Evolutionary conservation across 441 rosid genomes (phyloP).

Genomic region (Adansonia madagascariensis): DNA sequence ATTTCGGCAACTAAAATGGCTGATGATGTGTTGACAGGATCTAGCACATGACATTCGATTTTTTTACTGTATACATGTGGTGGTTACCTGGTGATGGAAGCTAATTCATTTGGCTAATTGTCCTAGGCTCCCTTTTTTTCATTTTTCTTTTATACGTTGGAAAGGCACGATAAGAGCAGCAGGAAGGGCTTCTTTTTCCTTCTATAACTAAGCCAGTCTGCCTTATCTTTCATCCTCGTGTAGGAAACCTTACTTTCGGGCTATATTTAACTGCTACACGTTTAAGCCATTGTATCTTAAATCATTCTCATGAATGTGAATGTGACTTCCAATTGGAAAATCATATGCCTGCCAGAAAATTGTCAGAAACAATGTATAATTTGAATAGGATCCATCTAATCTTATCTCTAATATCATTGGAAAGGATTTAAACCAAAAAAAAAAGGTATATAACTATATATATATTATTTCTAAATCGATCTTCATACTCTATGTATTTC

Average conservation of each 20-base stretch:
- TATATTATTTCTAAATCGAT: background rate
- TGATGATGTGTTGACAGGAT: background rate
- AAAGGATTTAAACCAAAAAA: background rate
- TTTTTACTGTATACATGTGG: background rate
- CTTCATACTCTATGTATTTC: background rate
- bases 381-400: background rate
- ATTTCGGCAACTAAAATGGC: background rate
- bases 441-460: too few species aligned
- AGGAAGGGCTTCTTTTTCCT: background rate
- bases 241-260: background rate
- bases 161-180: background rate
- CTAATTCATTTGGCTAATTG: too few species aligned
- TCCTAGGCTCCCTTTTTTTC: too few species aligned
- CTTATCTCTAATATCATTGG: background rate
- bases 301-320: background rate
- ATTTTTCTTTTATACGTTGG: background rate
- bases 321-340: background rate
- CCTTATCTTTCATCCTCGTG: background rate
- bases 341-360: background rate
- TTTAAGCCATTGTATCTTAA: background rate
- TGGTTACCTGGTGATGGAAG: background rate
- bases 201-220: conserved; percentile 16
- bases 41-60: conserved; percentile 4
- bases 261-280: background rate
- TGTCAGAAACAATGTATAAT: background rate